Evolutionary conservation across 1,284 basidiomycete genomes (phyloP).

Genomic region (Fistulina hepatica): DNA sequence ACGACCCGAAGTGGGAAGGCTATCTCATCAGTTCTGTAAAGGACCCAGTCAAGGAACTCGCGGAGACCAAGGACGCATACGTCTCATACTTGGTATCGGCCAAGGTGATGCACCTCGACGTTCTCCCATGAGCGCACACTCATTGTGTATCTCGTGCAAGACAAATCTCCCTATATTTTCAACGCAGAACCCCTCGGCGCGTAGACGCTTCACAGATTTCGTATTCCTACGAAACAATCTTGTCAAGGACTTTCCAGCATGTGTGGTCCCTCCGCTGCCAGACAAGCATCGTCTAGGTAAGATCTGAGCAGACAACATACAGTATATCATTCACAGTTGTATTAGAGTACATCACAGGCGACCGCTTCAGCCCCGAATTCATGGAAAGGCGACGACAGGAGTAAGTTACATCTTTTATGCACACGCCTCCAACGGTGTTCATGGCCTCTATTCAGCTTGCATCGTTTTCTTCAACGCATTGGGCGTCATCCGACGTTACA

Average conservation of each 20-base stretch:
- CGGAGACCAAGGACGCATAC: conserved; percentile 93
- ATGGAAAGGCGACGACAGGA: conserved; percentile 86
- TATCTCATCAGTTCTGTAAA: conserved; percentile 79
- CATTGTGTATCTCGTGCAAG: conserved; percentile 29
- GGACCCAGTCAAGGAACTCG: conserved; percentile 91
- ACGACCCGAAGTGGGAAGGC: conserved; percentile 83
- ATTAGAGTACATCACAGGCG: conserved; percentile 92
- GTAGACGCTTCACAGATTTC: conserved; percentile 95
- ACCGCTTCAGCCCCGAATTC: conserved; percentile 94
- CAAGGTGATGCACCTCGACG: conserved; percentile 46
- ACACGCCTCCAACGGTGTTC: neutral
- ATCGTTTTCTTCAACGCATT: conserved; percentile 87
- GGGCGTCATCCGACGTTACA: conserved; percentile 93
- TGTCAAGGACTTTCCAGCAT: conserved; percentile 88
- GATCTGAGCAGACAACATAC: conserved; percentile 20
- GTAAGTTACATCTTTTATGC: conserved; percentile 36
- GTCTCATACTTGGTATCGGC: conserved; percentile 90
- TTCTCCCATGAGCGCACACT: neutral
- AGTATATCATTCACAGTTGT: conserved; percentile 5
- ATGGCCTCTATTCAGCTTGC: conserved; percentile 45
- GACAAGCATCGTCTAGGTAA: conserved; percentile 92
- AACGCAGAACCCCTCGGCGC: conserved; percentile 56
- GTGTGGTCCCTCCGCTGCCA: conserved; percentile 90
- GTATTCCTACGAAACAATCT: conserved; percentile 88
- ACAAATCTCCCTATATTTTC: conserved; percentile 78